Evolutionary conservation across 495 filamentous ascomycete genomes (phyloP), one percentile per base, ranked within the genome.

Genomic region (Venustampulla echinocandica): DNA sequence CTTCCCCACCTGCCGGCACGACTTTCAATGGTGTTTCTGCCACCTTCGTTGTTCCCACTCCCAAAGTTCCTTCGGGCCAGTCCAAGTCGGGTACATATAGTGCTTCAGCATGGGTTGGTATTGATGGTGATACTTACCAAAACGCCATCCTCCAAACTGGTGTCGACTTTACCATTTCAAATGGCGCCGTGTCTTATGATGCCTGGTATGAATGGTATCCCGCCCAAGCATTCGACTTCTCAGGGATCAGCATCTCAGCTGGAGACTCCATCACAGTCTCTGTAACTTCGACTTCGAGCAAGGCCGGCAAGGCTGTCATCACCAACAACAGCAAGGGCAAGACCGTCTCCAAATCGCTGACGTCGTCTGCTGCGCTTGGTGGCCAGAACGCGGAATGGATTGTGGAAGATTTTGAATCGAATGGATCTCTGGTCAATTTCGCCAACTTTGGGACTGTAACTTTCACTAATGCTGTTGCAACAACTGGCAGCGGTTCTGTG

Each of bases 171-270:
- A 76, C 74, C 42, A 60, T 73, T 19, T 50, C 50, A 10, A 59
- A 73, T 14, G 10, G 7, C 11, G 17, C 18, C 1, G 15, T 35
- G 30, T 69, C 77, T n/a, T 81, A 69, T 48, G 71, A 76, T 40
- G 72, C 77, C 17, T 84, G 80, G 79, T 82, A 77, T 52, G 79
- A 83, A 54, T 83, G 77, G 78, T 81, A 72, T 53, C 77, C 79
- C 1, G 68, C 75, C 37, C 67, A 73, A 47, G 71, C 76, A 17
- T 72, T 75, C 49, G 70, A 75, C 56, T 83, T 83, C 55, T 60
- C 54, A 15, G 64, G 68, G 49, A 58, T 82, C 35, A n/a, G 50
- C 2, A 58, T 81, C 42, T 55, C 61, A 9, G 70, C 70, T 1
- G 79, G 79, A 11, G 70, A 80, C 43, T 60, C 60, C 14, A 70